Base-by-base conservation (phyloP, 805 yeast species). In the Maudiozyma saulgeensis region DNA sequence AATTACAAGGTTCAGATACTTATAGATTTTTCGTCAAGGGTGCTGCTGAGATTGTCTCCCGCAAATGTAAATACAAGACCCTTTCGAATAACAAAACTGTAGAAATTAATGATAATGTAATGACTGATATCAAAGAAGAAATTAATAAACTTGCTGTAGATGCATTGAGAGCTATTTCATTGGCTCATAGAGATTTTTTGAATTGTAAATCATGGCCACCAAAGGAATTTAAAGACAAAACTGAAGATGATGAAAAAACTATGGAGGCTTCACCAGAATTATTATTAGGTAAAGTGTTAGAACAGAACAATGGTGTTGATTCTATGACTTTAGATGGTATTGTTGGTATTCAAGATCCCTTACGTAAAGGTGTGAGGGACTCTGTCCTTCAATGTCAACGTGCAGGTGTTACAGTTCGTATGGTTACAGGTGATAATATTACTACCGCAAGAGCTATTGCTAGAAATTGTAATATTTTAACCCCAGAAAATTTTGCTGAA, bases 371-470 rank as follows among this genome's bases (percentile, higher is more conserved):
- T 53, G 98, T 93, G 9, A 76, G 80, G n/a, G 81, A 83, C 41
- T 96, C 99, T 1, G 96, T 93, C 28, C 72, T 74, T 39, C 84
- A 84, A 61, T 93, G 99, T 70, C 82, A 80, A 57, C 72, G 72
- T 34, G 98, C 99, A 1, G 98, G 99, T 50, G 98, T 93, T 23
- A 78, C 84, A 23, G 98, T 93, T 18, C 77, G 96, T 57, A 93
- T 93, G 99, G 97, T 93, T 43, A 93, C 99, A 19, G 99, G 99
- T 67, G 99, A 93, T 67, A 91, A 91, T 62, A 66, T 91, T 50
- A 69, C 81, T 42, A 93, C 99, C 2, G 99, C 99, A 5, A 81
- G 79, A 55, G 95, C 98, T 0, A 93, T 93, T 56, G 88, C 97
- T 2, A 71, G 76, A 52, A 83, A 82, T 49, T 93, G 98, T 71